Conservation (phyloP, 305 asterid genomes). For the Ruellia speciosa region DNA sequence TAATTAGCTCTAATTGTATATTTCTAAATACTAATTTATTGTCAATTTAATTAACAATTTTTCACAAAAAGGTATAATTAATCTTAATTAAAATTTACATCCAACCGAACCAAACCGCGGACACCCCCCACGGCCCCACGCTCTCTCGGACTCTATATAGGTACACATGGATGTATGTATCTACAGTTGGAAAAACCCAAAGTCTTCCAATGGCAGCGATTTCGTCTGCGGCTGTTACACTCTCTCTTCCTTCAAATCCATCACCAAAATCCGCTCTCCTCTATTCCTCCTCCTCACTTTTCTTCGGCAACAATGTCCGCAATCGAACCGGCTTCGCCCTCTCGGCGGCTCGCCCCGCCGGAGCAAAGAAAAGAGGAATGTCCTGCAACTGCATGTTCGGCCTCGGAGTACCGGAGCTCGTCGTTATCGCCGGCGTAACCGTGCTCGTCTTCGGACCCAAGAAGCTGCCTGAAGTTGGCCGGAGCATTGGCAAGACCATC, state of each 20-base stretch:
- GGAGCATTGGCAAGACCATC: constrained; percentile 71
- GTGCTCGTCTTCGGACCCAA: constrained; percentile 76
- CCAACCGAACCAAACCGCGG: no score
- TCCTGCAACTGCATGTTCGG: constrained; percentile 72
- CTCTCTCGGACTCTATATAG: no score
- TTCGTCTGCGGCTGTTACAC: constrained; percentile 21
- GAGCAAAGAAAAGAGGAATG: constrained; percentile 32
- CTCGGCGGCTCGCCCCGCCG: constrained; percentile 25
- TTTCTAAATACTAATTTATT: no score
- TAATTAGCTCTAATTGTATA: no score
- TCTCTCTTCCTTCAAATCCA: constrained; percentile 17
- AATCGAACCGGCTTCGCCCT: constrained; percentile 23
- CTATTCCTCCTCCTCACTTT: constrained; percentile 49
- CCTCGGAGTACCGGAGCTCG: constrained; percentile 88
- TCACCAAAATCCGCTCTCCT: constrained; percentile 26
- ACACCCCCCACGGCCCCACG: no score
- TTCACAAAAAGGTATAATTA: no score
- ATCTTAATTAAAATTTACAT: no score
- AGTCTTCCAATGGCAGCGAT: constrained; percentile 31
- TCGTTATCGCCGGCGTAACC: constrained; percentile 71
- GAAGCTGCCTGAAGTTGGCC: constrained; percentile 78
- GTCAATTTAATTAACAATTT: no score
- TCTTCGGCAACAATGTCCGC: constrained; percentile 32
- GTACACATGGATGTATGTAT: no score
- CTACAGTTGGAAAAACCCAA: not conserved